Evolutionary conservation across 306 rosid species (phyloP).

Genomic region (Lablab purpureus): DNA sequence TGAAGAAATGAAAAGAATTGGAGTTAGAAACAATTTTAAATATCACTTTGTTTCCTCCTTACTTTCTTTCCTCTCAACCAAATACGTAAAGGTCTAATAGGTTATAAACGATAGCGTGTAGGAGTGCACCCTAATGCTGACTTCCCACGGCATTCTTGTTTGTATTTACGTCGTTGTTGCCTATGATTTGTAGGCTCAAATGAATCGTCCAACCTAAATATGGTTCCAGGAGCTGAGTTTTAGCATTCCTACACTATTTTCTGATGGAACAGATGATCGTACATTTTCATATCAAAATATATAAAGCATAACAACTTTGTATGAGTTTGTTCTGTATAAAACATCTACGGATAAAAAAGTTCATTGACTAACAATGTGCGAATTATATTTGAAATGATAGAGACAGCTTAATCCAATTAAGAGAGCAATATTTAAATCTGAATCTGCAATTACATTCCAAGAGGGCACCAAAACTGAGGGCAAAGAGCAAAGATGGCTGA

Average conservation of each 20-base stretch:
- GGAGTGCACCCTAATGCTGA: background rate
- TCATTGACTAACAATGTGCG: conserved; percentile 4
- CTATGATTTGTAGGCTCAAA: background rate
- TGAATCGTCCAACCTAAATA: background rate
- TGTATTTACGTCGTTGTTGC: background rate
- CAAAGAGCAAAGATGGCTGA: conserved; percentile 43
- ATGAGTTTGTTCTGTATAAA: background rate
- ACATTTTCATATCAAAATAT: background rate
- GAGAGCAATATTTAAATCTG: conserved; percentile 47
- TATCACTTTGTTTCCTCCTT: no score
- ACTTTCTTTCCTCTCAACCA: background rate
- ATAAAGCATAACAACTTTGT: background rate
- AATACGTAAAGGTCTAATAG: background rate
- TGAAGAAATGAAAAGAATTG: no score
- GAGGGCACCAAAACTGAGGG: conserved; percentile 53
- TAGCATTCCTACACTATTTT: background rate
- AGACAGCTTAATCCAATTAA: conserved; percentile 45
- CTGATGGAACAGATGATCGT: background rate
- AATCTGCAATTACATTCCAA: conserved; percentile 58
- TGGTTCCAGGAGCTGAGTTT: background rate
- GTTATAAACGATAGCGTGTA: background rate
- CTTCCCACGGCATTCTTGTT: background rate
- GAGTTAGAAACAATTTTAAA: no score
- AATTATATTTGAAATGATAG: conserved; percentile 37
- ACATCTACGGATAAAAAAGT: background rate